Percentiles rank a stretch among this genome's conserved stretches.
Conservation (phyloP, 176 grass and related monocot species). For the Triticum urartu region DNA sequence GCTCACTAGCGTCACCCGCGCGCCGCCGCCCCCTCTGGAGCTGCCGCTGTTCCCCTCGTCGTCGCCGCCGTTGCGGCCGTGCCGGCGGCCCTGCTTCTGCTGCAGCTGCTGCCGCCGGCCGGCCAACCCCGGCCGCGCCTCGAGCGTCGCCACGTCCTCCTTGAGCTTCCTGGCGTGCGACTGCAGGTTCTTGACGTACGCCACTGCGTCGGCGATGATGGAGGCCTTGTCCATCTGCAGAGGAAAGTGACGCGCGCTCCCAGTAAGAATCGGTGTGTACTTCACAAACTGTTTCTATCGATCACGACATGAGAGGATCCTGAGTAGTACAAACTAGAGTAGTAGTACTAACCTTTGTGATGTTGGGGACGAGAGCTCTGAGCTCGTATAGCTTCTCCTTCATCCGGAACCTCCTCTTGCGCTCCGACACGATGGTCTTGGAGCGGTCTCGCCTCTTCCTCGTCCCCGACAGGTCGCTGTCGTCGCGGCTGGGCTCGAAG, state of each 20-base stretch:
- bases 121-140: conserved; percentile 29
- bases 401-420: conserved; percentile 82
- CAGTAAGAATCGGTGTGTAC: not conserved
- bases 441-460: conserved; percentile 72
- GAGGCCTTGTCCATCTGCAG: conserved; percentile 95
- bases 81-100: not conserved
- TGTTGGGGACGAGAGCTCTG: conserved; percentile 83
- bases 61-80: not conserved
- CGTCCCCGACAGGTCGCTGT: conserved; percentile 28
- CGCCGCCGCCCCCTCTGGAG: not conserved
- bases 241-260: too few species aligned
- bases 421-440: conserved; percentile 88
- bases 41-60: not conserved
- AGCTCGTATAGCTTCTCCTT: conserved; percentile 97
- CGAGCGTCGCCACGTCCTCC: conserved; percentile 63
- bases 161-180: conserved; percentile 57
- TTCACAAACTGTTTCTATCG: not conserved
- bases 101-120: conserved; percentile 4
- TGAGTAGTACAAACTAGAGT: too few species aligned
- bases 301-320: not conserved
- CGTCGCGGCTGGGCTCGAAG: conserved; percentile 23
- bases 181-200: conserved; percentile 70
- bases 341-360: conserved; percentile 57
- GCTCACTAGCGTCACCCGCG: conserved; percentile 46
- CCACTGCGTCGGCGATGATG: conserved; percentile 86